A percentile compares a stretch with the other conserved stretches of the same genome.
Evolutionary conservation across 352 stramenopile genomes (phyloP).

Genomic region (Globisporangium lucens): DNA sequence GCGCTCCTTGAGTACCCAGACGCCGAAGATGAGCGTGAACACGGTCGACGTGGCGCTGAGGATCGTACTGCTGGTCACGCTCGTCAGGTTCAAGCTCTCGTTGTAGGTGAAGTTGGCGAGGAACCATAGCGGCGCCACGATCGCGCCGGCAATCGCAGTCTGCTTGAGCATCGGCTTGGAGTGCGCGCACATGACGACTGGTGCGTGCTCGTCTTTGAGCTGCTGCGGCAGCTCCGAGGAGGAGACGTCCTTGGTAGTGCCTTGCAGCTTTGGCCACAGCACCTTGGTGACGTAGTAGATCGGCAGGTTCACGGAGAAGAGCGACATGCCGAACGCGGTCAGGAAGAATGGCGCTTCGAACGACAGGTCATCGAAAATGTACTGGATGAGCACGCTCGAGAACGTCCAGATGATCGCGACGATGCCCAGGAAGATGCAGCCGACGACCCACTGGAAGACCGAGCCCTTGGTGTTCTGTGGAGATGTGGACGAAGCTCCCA

Average conservation of each 20-base stretch:
- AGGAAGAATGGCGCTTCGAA: slow-evolving; percentile 86
- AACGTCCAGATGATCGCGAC: slow-evolving; percentile 78
- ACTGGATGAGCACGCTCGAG: slow-evolving; percentile 82
- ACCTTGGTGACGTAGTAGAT: slow-evolving; percentile 61
- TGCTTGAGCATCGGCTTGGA: slow-evolving; percentile 17
- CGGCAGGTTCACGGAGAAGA: slow-evolving; percentile 78
- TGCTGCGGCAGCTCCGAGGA: slow-evolving; percentile 31
- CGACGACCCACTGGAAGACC: slow-evolving; percentile 57
- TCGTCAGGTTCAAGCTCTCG: slow-evolving; percentile 87
- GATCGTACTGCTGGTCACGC: slow-evolving; percentile 93
- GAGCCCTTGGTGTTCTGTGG: slow-evolving; percentile 21
- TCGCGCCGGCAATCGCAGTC: slow-evolving; percentile 38
- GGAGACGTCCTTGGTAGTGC: neutral
- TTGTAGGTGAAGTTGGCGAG: slow-evolving; percentile 94
- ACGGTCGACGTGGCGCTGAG: slow-evolving; percentile 92
- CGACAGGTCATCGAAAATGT: slow-evolving; percentile 81
- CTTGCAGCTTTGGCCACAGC: slow-evolving; percentile 23
- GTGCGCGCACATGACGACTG: slow-evolving; percentile 10
- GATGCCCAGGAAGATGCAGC: slow-evolving; percentile 60
- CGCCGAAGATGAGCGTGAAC: slow-evolving; percentile 92
- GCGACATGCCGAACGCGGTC: slow-evolving; percentile 73
- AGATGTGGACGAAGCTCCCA: neutral
- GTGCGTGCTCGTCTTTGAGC: slow-evolving; percentile 21
- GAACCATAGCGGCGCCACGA: slow-evolving; percentile 94
- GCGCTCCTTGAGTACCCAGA: slow-evolving; percentile 73